These are phyloP conservation scores for Cordyceps cicadae DNA, from an alignment of 2,329 filamentous ascomycete genomes.

Conservation along the genomic window DNA sequence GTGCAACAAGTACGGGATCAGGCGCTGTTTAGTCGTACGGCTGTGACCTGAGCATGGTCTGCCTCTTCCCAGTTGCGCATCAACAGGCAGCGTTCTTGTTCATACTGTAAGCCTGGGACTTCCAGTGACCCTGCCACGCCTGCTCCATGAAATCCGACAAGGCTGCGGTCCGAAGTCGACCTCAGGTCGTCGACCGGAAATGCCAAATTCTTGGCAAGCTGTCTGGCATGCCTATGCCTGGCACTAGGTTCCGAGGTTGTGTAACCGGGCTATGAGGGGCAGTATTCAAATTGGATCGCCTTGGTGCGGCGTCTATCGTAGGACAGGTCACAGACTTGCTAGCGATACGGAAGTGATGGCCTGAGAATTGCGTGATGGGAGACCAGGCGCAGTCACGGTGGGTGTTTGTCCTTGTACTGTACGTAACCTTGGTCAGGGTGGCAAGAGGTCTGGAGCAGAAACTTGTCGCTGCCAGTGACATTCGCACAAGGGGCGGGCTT, in stretches of 20 bases:
- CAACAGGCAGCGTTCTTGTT: not conserved
- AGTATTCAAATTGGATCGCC: not conserved
- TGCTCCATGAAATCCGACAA: not conserved
- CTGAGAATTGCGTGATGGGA: not conserved
- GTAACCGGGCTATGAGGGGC: not conserved
- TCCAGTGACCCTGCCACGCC: not conserved
- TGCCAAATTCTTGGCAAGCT: not conserved
- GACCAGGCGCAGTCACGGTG: not conserved
- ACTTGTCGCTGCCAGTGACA: constrained; percentile 5
- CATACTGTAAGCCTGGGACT: not conserved
- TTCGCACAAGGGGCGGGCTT: not conserved
- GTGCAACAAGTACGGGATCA: not conserved
- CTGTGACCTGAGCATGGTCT: not conserved
- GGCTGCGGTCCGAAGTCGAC: not conserved
- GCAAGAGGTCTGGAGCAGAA: not conserved
- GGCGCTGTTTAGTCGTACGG: no score
- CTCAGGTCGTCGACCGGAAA: not conserved
- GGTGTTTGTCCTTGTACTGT: not conserved
- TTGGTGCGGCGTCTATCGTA: no score
- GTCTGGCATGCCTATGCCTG: not conserved
- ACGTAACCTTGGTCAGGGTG: not conserved
- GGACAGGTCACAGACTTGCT: not conserved
- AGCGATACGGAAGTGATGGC: not conserved
- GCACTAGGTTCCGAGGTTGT: not conserved
- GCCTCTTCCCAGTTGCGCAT: not conserved